phyloP scores from a whole-genome alignment of 345 rosid species.

The Lepidium africanum region DNA sequence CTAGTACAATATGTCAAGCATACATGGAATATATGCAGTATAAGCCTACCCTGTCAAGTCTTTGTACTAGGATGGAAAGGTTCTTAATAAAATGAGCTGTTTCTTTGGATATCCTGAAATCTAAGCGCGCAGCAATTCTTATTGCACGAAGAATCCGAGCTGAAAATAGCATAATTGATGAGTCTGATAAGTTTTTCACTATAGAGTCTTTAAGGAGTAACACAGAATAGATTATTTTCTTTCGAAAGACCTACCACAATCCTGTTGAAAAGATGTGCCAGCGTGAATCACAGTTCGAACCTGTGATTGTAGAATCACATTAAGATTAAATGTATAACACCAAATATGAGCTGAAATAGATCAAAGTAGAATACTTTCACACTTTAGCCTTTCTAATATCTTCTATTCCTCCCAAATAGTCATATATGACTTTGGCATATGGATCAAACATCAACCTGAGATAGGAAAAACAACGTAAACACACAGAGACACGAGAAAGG shows the following conservation, averaged over 20 bases:
- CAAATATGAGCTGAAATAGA: background rate
- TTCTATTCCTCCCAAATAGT: constrained; percentile 84
- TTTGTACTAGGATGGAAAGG: constrained; percentile 44
- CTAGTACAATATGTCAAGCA: background rate
- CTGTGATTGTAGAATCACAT: constrained; percentile 25
- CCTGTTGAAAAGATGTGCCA: constrained; percentile 59
- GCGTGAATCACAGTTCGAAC: constrained; percentile 60
- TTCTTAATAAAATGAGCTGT: constrained; percentile 67
- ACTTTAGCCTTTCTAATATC: constrained; percentile 91
- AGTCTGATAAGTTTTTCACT: background rate
- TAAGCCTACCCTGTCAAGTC: constrained; percentile 61
- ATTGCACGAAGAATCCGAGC: constrained; percentile 81
- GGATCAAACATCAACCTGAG: constrained; percentile 95
- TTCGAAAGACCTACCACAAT: constrained; percentile 44
- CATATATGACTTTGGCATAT: constrained; percentile 67
- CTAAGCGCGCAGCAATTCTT: constrained; percentile 69
- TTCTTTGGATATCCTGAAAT: constrained; percentile 71
- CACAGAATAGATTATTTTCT: background rate
- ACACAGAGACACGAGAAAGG: background rate
- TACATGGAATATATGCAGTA: background rate
- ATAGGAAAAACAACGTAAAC: background rate
- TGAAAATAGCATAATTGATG: constrained; percentile 26
- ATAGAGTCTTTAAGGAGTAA: background rate
- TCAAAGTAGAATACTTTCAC: constrained; percentile 49
- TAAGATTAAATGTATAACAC: constrained; percentile 11